Conservation (phyloP, 345 rosid species). For the Corymbia maculata region DNA sequence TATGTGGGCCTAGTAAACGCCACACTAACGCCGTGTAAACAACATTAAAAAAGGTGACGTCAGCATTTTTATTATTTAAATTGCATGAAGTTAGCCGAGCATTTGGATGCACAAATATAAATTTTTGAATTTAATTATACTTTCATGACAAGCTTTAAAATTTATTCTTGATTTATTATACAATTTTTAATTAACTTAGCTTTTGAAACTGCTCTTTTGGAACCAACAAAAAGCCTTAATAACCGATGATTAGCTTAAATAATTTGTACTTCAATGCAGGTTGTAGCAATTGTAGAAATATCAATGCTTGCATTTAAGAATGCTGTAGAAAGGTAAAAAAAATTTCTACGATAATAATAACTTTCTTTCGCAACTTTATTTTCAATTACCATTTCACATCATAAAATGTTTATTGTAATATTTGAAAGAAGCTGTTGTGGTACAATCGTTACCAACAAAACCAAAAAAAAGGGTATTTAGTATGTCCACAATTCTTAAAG, state of each 20-base stretch:
- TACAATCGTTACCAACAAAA: neutral
- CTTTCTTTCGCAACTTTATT: neutral
- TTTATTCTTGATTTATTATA: fast-evolving
- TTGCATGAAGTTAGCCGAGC: neutral
- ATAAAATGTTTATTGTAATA: neutral
- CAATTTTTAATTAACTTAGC: neutral
- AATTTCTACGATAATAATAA: neutral
- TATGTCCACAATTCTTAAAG: neutral
- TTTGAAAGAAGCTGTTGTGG: neutral
- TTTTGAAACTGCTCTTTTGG: neutral
- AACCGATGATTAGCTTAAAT: neutral
- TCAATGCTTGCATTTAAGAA: neutral
- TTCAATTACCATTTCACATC: neutral
- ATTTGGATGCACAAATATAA: neutral
- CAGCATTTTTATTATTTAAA: too few relatives aligned
- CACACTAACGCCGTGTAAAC: neutral
- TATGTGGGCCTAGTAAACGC: neutral
- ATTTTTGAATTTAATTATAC: neutral
- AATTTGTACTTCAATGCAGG: neutral
- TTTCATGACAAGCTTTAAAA: neutral
- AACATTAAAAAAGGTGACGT: neutral
- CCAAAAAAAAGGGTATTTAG: neutral
- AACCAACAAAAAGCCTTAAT: neutral
- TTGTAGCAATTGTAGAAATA: neutral
- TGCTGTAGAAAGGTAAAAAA: neutral